Conservation (phyloP, 208 protist species). For the Leishmania martiniquensis region DNA sequence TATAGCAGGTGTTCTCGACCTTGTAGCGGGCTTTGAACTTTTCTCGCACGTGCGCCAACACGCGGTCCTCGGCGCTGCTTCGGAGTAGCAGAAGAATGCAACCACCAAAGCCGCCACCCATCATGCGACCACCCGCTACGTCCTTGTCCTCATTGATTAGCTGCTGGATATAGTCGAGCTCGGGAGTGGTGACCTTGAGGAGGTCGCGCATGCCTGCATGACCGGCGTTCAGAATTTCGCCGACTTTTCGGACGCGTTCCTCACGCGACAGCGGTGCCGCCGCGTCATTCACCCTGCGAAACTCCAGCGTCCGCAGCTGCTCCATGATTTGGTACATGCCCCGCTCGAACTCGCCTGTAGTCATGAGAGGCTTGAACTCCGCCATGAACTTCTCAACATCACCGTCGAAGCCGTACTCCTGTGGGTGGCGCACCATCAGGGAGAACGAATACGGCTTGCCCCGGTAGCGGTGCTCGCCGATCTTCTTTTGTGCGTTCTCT, state of each 20-base stretch:
- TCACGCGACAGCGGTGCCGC: conserved; percentile 32
- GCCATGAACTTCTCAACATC: conserved; percentile 55
- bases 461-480: conserved; percentile 45
- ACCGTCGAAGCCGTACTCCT: conserved; percentile 48
- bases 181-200: conserved; percentile 75
- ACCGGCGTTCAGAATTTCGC: conserved; percentile 62
- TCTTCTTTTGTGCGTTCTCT: conserved; percentile 69
- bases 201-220: conserved; percentile 76
- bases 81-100: conserved; percentile 79
- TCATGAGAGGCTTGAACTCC: conserved; percentile 53
- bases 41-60: conserved; percentile 49
- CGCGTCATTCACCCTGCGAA: conserved; percentile 54
- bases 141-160: conserved; percentile 58
- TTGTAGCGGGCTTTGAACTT: conserved; percentile 62
- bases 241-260: conserved; percentile 53
- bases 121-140: conserved; percentile 86
- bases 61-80: conserved; percentile 47
- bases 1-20: conserved; percentile 59
- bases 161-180: conserved; percentile 84
- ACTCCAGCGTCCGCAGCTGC: conserved; percentile 67
- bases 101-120: conserved; percentile 92
- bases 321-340: conserved; percentile 74
- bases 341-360: conserved; percentile 57
- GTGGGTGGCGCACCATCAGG: conserved; percentile 62
- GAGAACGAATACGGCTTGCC: conserved; percentile 71